Conservation (phyloP, 1,139 yeast species). For the Blastobotrys apis region DNA sequence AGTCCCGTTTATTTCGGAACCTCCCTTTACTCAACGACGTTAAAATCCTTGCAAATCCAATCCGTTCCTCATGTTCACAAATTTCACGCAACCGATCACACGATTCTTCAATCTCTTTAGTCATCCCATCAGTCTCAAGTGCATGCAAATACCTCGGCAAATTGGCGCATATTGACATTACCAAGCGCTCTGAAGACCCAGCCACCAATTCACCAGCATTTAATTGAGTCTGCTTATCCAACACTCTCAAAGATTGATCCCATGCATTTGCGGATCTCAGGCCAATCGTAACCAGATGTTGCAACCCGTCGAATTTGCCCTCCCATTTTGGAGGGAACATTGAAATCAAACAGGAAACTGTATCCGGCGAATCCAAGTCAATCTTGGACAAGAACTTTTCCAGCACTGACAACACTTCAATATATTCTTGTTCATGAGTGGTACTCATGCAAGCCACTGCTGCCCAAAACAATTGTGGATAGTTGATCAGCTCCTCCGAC, state of each 20-base stretch:
- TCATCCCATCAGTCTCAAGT: constrained; percentile 52
- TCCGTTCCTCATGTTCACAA: constrained; percentile 56
- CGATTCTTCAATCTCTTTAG: constrained; percentile 30
- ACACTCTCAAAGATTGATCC: constrained; percentile 68
- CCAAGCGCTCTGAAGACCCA: constrained; percentile 49
- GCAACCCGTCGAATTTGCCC: constrained; percentile 86
- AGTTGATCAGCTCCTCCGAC: constrained; percentile 71
- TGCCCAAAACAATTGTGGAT: constrained; percentile 95
- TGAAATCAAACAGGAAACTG: constrained; percentile 74
- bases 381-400: constrained; percentile 82
- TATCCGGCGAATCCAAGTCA: constrained; percentile 80
- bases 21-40: constrained; percentile 71
- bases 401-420: constrained; percentile 77
- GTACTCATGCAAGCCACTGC: constrained; percentile 89
- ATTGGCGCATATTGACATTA: constrained; percentile 70
- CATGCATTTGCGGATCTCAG: constrained; percentile 75
- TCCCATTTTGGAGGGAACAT: constrained; percentile 97
- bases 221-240: constrained; percentile 65
- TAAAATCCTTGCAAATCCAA: constrained; percentile 66
- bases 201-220: constrained; percentile 78
- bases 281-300: constrained; percentile 73
- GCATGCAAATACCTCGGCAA: constrained; percentile 83
- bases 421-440: constrained; percentile 87
- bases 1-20: constrained; percentile 85
- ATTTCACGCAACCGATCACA: constrained; percentile 46